Percentiles rank a stretch among this genome's conserved stretches.
Evolutionary conservation across 2,329 filamentous ascomycete species (phyloP).

Genomic region (Ophiostoma montium): DNA sequence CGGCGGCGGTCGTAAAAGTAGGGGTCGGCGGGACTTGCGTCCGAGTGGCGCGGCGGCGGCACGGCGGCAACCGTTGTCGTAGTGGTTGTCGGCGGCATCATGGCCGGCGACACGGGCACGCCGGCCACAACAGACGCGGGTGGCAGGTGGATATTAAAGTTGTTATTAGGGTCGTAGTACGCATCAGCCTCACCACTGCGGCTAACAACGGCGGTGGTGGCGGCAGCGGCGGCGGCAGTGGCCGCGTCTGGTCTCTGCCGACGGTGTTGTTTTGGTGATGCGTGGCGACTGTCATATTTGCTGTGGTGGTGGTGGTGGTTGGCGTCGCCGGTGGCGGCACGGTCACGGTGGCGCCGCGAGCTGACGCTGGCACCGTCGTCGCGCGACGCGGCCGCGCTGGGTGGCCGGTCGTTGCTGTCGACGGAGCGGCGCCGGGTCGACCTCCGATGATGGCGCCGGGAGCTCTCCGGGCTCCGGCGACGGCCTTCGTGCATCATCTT

Average conservation of each 20-base stretch:
- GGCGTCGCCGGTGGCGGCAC: background rate
- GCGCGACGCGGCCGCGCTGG: conserved; percentile 13
- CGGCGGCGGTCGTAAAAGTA: conserved; percentile 5
- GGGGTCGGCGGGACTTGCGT: background rate
- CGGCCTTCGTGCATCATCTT: conserved; percentile 40
- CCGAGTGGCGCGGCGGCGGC: background rate
- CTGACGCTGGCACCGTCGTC: background rate
- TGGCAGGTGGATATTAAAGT: conserved; percentile 1
- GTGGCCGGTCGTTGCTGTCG: conserved; percentile 14
- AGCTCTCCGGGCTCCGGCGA: conserved; percentile 41
- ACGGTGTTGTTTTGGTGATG: too few species aligned
- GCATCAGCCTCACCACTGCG: conserved; percentile 7
- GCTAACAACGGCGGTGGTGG: background rate
- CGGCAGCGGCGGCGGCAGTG: background rate
- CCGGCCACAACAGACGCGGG: background rate
- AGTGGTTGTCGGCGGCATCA: background rate
- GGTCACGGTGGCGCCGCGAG: background rate
- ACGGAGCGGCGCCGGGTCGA: conserved; percentile 26
- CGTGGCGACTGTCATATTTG: background rate
- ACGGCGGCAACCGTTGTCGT: background rate
- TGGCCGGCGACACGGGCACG: background rate
- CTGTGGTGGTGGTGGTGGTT: background rate
- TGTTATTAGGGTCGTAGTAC: conserved; percentile 7
- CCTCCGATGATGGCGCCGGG: conserved; percentile 23
- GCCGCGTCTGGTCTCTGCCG: too few species aligned